A percentile compares a stretch with the other conserved stretches of the same genome.
Conservation (phyloP, 2,329 filamentous ascomycete genomes). For the Phyllachora maydis region DNA sequence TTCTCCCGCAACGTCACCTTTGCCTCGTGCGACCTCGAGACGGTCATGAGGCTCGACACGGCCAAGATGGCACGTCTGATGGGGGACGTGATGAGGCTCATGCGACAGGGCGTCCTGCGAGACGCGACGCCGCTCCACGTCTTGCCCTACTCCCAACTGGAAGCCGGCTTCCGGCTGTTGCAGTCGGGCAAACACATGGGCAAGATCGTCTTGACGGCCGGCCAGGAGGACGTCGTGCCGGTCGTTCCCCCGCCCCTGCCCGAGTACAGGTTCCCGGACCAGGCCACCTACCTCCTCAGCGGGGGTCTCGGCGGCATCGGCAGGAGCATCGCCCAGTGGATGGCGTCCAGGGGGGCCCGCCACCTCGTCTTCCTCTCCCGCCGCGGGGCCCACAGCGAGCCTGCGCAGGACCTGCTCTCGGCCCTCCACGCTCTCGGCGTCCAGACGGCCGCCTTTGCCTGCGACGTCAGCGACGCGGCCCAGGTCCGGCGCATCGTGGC, state of each 20-base stretch:
- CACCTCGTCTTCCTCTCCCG: background rate
- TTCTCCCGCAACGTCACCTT: background rate
- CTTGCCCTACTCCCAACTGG: slow-evolving; percentile 1
- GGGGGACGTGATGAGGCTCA: background rate
- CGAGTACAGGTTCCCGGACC: background rate
- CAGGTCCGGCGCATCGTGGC: background rate
- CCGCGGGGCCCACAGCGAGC: background rate
- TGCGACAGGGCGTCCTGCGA: background rate
- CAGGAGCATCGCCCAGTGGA: background rate
- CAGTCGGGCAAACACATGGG: slow-evolving; percentile 2
- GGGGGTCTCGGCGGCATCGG: background rate
- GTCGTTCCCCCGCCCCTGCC: background rate
- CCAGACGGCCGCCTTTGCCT: background rate
- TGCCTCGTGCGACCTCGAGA: background rate
- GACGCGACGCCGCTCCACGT: background rate
- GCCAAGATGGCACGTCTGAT: background rate
- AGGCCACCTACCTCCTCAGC: background rate
- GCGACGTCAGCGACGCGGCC: background rate
- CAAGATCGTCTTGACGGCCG: slow-evolving; percentile 1
- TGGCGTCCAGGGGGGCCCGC: background rate
- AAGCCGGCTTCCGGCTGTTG: background rate
- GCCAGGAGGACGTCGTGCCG: background rate
- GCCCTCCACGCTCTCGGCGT: background rate
- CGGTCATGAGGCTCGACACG: background rate
- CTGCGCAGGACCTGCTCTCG: background rate